Percentiles rank a stretch among this genome's conserved stretches.
phyloP scores from a whole-genome alignment of 306 rosid genomes.

The Acacia crassicarpa region DNA sequence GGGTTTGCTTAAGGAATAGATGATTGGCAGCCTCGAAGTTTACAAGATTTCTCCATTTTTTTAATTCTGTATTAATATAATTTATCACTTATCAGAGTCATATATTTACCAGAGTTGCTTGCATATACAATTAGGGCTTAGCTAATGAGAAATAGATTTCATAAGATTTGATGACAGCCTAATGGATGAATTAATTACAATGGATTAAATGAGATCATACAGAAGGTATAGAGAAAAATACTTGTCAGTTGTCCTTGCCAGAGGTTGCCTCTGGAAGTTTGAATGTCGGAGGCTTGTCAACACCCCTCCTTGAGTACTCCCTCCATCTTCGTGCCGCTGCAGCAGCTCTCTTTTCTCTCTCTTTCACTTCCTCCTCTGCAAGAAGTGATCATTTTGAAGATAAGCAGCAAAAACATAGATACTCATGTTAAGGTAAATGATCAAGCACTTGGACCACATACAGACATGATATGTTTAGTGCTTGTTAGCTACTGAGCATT shows the following conservation, averaged over 20 bases:
- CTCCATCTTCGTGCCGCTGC: constrained; percentile 95
- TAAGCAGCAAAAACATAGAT: constrained; percentile 10
- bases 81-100: constrained; percentile 16
- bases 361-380: constrained; percentile 78
- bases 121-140: constrained; percentile 34
- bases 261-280: constrained; percentile 82
- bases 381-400: constrained; percentile 6
- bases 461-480: background rate
- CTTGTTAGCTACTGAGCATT: background rate
- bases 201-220: constrained; percentile 14
- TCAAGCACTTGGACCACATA: background rate
- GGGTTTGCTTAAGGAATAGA: background rate
- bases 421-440: background rate
- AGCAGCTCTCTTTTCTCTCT: constrained; percentile 78
- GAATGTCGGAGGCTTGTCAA: constrained; percentile 72
- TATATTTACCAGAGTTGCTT: constrained; percentile 32
- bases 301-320: constrained; percentile 91
- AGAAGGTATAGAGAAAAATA: constrained; percentile 11
- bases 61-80: constrained; percentile 11
- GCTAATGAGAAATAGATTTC: constrained; percentile 15
- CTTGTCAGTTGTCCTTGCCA: constrained; percentile 49
- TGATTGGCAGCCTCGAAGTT: background rate
- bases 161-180: constrained; percentile 16
- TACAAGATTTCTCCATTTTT: background rate
- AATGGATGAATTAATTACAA: constrained; percentile 43